A percentile compares a stretch with the other conserved stretches of the same genome.
phyloP scores from a whole-genome alignment of 768 basidiomycete species.

The Crassisporium funariophilum region DNA sequence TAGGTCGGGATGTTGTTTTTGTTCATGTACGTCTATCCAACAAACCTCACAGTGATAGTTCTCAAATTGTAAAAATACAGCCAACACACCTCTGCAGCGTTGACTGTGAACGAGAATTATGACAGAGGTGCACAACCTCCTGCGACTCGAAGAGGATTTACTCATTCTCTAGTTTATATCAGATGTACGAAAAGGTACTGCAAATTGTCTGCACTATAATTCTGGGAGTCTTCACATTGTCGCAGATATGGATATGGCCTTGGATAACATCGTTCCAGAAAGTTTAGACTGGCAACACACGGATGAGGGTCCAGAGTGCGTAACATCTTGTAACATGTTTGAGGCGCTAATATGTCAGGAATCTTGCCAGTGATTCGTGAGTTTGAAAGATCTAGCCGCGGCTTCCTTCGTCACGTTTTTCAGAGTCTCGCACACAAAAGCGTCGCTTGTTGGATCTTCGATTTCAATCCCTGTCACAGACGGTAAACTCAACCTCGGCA shows the following conservation, averaged over 20 bases:
- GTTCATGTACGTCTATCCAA: slow-evolving; percentile 64
- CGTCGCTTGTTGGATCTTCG: slow-evolving; percentile 80
- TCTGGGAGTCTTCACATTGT: no score
- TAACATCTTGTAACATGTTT: slow-evolving; percentile 12
- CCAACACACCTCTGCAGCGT: slow-evolving; percentile 74
- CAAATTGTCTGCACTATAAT: no score
- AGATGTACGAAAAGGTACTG: slow-evolving; percentile 41
- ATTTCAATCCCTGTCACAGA: slow-evolving; percentile 84
- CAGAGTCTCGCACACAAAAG: slow-evolving; percentile 91
- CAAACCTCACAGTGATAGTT: no score
- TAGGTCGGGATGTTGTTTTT: slow-evolving; percentile 88
- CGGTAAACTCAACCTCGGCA: slow-evolving; percentile 78
- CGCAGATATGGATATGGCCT: slow-evolving; percentile 92
- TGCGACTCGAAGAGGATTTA: not conserved
- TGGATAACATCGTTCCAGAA: slow-evolving; percentile 89
- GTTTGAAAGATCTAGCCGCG: slow-evolving; percentile 26
- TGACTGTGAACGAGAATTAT: slow-evolving; percentile 89
- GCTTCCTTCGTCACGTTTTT: slow-evolving; percentile 1
- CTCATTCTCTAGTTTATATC: not conserved
- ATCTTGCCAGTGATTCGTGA: slow-evolving; percentile 69
- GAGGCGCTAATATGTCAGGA: no score
- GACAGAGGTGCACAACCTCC: slow-evolving; percentile 69
- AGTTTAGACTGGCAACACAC: slow-evolving; percentile 79
- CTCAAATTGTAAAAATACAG: slow-evolving; percentile 19
- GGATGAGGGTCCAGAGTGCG: slow-evolving; percentile 91